Evolutionary conservation across 345 rosid genomes (phyloP), one percentile per base, ranked within the genome.

Genomic region (Limnanthes douglasii): DNA sequence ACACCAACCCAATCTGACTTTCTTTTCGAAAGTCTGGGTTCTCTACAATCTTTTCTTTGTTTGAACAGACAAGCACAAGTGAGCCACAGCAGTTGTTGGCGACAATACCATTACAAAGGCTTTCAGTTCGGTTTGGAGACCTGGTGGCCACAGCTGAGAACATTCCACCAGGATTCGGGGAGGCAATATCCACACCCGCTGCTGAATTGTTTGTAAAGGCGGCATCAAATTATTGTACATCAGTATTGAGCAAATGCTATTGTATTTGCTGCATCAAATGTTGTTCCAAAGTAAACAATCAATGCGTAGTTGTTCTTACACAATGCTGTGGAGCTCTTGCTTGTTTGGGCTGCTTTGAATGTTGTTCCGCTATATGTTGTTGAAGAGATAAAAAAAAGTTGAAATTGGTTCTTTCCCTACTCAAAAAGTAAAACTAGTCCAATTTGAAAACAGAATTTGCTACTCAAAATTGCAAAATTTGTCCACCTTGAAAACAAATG

Each of bases 181-280:
- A 55, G 50, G 48, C 45, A 32, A 77, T 52, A 59, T 28, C 58
- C 48, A 78, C 96, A 0, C 86, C 74, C 57, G 96, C 66, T 21
- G 93, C 92, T 0, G 96, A 84, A 57, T 62, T 77, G 15, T 48
- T 84, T 5, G 60, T 68, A 4, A 77, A 70, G 56, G 96, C 88
- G 26, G 78, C 94, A 0, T 84, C 85, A 14, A 61, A 68, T 57
- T 90, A 93, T 43, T 90, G 92, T 8, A 61, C 62, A 31, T 53
- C 24, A n/a, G 5, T 77, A 27, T 70, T 62, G 21, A 29, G 31
- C 6, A 53, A 37, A n/a, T 90, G 94, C 60, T 84, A 96, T 37
- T 84, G 98, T 60, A 62, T 84, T 66, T 75, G 88, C 60, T 75
- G 94, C 54, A 47, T 90, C 51, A 69, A 58, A 23, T 72, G 92